Conservation (phyloP, 805 yeast genomes). For the Saccharomycopsis oosterbeekiorum region DNA sequence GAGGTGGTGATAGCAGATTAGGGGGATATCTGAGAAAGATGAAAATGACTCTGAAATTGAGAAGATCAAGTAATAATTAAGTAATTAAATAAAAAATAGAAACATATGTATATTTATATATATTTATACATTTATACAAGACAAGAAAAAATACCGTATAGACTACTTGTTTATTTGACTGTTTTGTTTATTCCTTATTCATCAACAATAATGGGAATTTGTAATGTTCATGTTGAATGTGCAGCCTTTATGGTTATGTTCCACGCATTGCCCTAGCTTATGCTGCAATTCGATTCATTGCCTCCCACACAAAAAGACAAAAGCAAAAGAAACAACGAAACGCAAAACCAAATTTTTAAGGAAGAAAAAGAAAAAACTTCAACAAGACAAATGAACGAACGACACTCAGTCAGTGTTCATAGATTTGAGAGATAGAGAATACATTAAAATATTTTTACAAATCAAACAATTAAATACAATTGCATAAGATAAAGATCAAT, state of each 20-base stretch:
- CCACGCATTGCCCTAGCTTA: neutral
- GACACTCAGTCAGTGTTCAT: neutral
- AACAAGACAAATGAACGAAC: neutral
- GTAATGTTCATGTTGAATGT: neutral
- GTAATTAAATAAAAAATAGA: neutral
- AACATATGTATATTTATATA: neutral
- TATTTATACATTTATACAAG: neutral
- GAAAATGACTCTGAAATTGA: neutral
- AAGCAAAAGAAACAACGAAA: neutral
- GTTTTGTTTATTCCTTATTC: no score
- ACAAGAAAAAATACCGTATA: neutral
- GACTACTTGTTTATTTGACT: neutral
- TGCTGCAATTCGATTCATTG: no score
- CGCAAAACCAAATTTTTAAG: neutral
- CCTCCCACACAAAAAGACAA: neutral
- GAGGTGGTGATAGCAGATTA: neutral
- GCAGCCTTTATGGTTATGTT: neutral
- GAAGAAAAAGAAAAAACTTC: neutral
- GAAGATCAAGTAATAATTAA: neutral
- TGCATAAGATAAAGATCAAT: neutral
- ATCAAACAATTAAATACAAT: neutral
- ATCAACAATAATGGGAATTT: neutral
- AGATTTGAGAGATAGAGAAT: neutral
- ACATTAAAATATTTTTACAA: neutral
- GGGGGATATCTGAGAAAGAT: neutral